Evolutionary conservation across 2,329 filamentous ascomycete species (phyloP).

Genomic region (Ophiostoma sp.): DNA sequence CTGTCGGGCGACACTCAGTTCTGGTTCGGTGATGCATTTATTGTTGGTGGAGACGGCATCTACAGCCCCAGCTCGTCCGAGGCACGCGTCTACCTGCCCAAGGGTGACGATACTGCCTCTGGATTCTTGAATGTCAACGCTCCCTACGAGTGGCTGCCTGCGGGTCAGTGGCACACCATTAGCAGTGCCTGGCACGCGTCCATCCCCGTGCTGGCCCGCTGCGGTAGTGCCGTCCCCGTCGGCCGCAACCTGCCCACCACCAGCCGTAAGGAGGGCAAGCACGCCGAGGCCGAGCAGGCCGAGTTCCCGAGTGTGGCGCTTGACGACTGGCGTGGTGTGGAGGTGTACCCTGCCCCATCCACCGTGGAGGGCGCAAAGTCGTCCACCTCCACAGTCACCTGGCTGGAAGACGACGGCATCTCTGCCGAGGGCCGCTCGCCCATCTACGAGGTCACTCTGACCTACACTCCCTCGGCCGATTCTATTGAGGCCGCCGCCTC

Average conservation of each 20-base stretch:
- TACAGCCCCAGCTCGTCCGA: constrained; percentile 59
- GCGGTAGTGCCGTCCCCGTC: constrained; percentile 39
- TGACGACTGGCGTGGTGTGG: constrained; percentile 40
- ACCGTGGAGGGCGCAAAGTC: background rate
- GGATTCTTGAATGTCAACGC: constrained; percentile 61
- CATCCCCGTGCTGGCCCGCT: constrained; percentile 38
- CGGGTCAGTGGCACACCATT: constrained; percentile 38
- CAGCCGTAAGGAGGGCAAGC: constrained; percentile 27
- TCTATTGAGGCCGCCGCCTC: constrained; percentile 31
- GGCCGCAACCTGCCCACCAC: constrained; percentile 36
- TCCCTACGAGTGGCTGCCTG: constrained; percentile 52
- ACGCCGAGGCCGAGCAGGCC: constrained; percentile 29
- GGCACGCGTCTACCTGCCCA: constrained; percentile 63
- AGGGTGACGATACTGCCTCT: constrained; percentile 39
- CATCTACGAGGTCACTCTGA: constrained; percentile 30
- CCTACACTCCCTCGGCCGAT: constrained; percentile 30
- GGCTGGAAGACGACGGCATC: constrained; percentile 39
- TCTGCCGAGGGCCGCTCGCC: constrained; percentile 34
- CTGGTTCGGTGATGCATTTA: constrained; percentile 67
- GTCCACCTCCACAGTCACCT: constrained; percentile 32
- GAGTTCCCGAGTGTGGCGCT: constrained; percentile 37
- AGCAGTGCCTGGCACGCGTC: constrained; percentile 37
- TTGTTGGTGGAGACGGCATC: constrained; percentile 68
- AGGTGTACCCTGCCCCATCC: constrained; percentile 38
- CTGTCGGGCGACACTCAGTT: constrained; percentile 67